Percentiles rank a stretch among this genome's conserved stretches.
phyloP scores from a whole-genome alignment of 179 eudicot genomes.

The Camellia oleifera region DNA sequence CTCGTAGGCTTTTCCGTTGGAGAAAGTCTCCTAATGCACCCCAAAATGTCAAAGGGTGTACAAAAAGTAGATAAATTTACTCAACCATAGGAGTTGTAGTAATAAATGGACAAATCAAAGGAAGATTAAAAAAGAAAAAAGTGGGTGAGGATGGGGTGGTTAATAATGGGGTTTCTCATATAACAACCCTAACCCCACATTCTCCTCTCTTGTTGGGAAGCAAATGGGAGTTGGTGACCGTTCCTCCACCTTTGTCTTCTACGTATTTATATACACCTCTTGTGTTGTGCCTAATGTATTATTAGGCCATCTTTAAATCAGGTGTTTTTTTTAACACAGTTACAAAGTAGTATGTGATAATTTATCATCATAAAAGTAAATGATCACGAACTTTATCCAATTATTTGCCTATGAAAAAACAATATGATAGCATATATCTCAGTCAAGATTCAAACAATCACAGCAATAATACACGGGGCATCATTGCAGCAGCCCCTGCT shows the following conservation, averaged over 20 bases:
- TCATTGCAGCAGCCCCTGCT: not conserved
- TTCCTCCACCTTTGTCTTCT: constrained; percentile 28
- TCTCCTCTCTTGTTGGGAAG: constrained; percentile 42
- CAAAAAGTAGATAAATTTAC: not conserved
- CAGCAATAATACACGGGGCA: not conserved
- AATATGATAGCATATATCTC: not conserved
- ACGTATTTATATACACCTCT: too few species aligned
- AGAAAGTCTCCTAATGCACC: not conserved
- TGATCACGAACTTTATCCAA: not conserved
- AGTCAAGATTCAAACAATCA: not conserved
- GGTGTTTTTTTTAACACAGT: too few species aligned
- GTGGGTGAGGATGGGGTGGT: not conserved
- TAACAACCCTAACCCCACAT: constrained; percentile 9
- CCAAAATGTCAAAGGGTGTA: not conserved
- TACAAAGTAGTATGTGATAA: too few species aligned
- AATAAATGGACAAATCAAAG: not conserved
- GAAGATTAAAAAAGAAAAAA: not conserved
- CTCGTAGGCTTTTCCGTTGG: constrained; percentile 14
- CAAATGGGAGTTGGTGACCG: constrained; percentile 73
- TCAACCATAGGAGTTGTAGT: not conserved
- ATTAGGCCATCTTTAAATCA: too few species aligned
- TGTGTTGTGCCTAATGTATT: too few species aligned
- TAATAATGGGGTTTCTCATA: not conserved
- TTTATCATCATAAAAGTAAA: not conserved
- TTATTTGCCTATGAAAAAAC: not conserved